A percentile compares a stretch with the other conserved stretches of the same genome.
Conservation (phyloP, 208 protist genomes). For the Leptomonas pyrrhocoris region DNA sequence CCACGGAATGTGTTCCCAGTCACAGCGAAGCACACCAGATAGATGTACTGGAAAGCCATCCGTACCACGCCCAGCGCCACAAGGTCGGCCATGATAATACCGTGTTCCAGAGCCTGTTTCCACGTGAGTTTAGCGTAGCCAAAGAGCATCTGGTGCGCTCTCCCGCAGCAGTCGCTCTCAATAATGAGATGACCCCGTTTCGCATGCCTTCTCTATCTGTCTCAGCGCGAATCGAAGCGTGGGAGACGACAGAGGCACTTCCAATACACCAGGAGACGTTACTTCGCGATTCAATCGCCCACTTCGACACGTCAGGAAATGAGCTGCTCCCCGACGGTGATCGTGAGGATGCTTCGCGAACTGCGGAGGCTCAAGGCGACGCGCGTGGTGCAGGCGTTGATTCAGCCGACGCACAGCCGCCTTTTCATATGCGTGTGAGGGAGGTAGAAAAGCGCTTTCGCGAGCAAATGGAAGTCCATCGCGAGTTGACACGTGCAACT, state of each 20-base stretch:
- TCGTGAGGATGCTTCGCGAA: not conserved
- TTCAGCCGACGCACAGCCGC: constrained; percentile 17
- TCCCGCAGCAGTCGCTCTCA: not conserved
- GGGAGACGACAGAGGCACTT: not conserved
- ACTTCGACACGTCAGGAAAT: constrained; percentile 2
- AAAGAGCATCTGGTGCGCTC: not conserved
- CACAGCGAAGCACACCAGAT: not conserved
- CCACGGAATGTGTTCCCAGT: not conserved
- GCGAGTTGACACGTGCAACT: constrained; percentile 40
- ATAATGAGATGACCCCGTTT: not conserved
- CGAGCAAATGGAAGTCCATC: constrained; percentile 73
- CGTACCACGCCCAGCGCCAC: not conserved
- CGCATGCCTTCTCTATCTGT: constrained; percentile 16
- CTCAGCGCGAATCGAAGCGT: constrained; percentile 22
- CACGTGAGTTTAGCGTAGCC: no score
- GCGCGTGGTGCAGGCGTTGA: not conserved
- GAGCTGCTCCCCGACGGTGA: not conserved
- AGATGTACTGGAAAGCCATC: not conserved
- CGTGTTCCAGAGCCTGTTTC: not conserved
- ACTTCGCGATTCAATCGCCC: not conserved
- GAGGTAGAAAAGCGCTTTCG: constrained; percentile 61
- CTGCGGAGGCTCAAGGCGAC: not conserved
- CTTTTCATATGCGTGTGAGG: constrained; percentile 42
- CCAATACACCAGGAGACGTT: not conserved
- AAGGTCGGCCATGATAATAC: not conserved